Conservation (phyloP, 2,329 filamentous ascomycete species). For the Geosmithia flava region DNA sequence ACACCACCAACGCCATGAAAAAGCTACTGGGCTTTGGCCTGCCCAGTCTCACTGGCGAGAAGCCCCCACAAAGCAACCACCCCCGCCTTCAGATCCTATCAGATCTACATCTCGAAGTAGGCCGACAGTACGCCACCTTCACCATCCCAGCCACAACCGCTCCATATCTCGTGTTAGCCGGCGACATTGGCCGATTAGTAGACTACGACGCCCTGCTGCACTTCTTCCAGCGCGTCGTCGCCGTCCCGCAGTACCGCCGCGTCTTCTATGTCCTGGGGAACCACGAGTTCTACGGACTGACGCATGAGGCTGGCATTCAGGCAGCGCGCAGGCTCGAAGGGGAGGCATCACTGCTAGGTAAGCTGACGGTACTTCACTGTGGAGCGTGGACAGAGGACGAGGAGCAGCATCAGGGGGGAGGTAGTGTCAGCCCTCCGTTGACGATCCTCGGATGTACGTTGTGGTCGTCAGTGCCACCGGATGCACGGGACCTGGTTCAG, state of each 20-base stretch:
- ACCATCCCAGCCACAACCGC: conserved; percentile 22
- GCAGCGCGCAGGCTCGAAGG: conserved; percentile 21
- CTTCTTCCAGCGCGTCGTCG: no score
- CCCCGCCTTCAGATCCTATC: conserved; percentile 26
- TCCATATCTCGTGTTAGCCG: conserved; percentile 31
- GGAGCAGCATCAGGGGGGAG: no score
- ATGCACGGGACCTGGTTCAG: conserved; percentile 23
- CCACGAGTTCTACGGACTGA: conserved; percentile 38
- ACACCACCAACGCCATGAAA: no score
- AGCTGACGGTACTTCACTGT: conserved; percentile 28
- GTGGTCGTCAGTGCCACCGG: conserved; percentile 35
- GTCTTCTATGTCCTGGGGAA: conserved; percentile 39
- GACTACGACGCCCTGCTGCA: conserved; percentile 21
- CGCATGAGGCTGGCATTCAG: conserved; percentile 21
- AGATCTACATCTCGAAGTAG: conserved; percentile 36
- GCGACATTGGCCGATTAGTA: conserved; percentile 36
- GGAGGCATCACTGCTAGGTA: conserved; percentile 23
- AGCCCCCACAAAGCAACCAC: no score
- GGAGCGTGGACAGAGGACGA: conserved; percentile 1
- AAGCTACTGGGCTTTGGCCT: no score
- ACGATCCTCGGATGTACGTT: conserved; percentile 45
- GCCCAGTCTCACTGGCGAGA: no score
- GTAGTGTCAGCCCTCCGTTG: conserved; percentile 9
- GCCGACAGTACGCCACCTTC: conserved; percentile 27
- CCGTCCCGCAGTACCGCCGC: conserved; percentile 20